phyloP scores from a whole-genome alignment of 768 basidiomycete genomes.

The Tulasnella sp. region DNA sequence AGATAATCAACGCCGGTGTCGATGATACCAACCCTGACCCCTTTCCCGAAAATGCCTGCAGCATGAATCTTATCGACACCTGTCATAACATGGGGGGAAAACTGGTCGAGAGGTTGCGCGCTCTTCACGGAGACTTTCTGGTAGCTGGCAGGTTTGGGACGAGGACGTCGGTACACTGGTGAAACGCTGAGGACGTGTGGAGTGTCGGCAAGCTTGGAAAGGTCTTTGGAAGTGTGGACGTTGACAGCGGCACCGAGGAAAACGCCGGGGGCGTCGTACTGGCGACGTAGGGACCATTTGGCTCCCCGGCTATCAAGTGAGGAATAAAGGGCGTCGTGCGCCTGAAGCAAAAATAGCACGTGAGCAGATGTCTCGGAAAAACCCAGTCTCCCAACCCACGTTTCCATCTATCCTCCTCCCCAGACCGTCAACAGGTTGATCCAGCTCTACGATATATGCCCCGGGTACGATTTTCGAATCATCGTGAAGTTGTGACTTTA shows the following conservation, averaged over 20 bases:
- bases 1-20: background rate
- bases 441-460: background rate
- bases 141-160: background rate
- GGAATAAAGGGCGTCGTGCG: slow-evolving; percentile 8
- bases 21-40: background rate
- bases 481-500: background rate
- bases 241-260: background rate
- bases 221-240: background rate
- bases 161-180: background rate
- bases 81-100: slow-evolving; percentile 5
- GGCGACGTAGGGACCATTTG: background rate
- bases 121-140: background rate
- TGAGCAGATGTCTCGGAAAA: background rate
- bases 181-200: background rate
- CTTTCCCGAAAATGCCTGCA: slow-evolving; percentile 4
- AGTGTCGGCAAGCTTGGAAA: background rate
- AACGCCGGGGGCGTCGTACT: background rate
- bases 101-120: background rate
- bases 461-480: background rate
- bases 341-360: background rate
- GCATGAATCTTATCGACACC: slow-evolving; percentile 13
- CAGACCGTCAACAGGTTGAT: background rate
- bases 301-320: background rate
- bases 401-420: background rate
- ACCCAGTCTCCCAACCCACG: background rate